phyloP scores from a whole-genome alignment of 2,329 filamentous ascomycete species.

The Alternaria arbusti region DNA sequence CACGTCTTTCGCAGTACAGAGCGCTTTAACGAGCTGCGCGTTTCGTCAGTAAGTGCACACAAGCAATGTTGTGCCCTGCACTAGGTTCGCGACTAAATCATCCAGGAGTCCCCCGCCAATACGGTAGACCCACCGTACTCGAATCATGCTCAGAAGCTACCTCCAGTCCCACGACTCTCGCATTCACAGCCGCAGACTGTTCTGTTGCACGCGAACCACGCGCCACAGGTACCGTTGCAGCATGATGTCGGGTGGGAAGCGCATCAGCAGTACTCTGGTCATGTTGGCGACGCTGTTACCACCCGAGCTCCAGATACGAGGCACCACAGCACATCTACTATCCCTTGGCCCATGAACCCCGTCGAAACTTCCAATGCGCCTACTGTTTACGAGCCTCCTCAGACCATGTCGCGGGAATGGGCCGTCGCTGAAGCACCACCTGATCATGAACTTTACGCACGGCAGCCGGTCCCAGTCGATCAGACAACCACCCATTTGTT shows the following conservation, averaged over 20 bases:
- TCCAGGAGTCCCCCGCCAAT: slow-evolving; percentile 28
- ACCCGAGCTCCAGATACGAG: slow-evolving; percentile 13
- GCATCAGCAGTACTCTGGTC: slow-evolving; percentile 21
- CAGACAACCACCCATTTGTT: slow-evolving; percentile 9
- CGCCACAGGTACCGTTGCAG: slow-evolving; percentile 23
- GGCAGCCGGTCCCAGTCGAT: slow-evolving; percentile 12
- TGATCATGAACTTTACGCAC: slow-evolving; percentile 21
- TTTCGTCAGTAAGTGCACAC: slow-evolving; percentile 30
- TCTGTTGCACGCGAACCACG: slow-evolving; percentile 19
- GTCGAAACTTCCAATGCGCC: slow-evolving; percentile 13
- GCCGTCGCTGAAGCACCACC: slow-evolving; percentile 12
- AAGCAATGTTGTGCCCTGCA: slow-evolving; percentile 9
- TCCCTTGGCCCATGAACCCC: slow-evolving; percentile 25
- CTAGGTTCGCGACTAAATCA: slow-evolving; percentile 27
- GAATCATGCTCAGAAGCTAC: slow-evolving; percentile 25
- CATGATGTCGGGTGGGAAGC: slow-evolving; percentile 23
- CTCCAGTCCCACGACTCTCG: slow-evolving; percentile 27
- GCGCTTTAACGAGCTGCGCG: slow-evolving; percentile 25
- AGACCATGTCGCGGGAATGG: slow-evolving; percentile 29
- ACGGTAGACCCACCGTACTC: slow-evolving; percentile 32
- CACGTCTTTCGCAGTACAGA: slow-evolving; percentile 19
- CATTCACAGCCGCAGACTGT: slow-evolving; percentile 24
- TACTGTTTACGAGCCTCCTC: slow-evolving; percentile 22
- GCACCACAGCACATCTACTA: slow-evolving; percentile 16
- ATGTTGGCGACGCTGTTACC: slow-evolving; percentile 19